These are phyloP conservation scores for Geotrichum citri-aurantii DNA, from an alignment of 1,139 yeast species.

Conservation along the genomic window DNA sequence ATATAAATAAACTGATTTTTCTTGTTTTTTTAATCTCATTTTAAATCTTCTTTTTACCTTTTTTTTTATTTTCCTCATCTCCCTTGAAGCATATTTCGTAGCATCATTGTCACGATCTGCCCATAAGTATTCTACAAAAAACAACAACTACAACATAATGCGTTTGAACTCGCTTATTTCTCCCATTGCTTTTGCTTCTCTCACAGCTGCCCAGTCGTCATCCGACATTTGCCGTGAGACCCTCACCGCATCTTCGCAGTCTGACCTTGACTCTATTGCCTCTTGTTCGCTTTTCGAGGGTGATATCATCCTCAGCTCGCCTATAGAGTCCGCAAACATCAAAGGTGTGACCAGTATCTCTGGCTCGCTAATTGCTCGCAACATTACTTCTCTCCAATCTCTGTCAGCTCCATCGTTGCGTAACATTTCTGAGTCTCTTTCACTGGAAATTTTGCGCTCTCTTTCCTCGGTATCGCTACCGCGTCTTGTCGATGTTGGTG, in stretches of 20 bases:
- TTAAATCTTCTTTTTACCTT: not conserved
- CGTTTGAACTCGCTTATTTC: not conserved
- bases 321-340: conserved; percentile 44
- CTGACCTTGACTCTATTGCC: conserved; percentile 67
- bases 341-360: conserved; percentile 59
- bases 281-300: conserved; percentile 80
- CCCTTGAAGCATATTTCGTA: not conserved
- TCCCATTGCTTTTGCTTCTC: conserved; percentile 7
- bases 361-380: conserved; percentile 65
- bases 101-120: not conserved
- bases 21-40: not conserved
- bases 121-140: not conserved
- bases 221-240: conserved; percentile 23
- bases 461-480: conserved; percentile 70
- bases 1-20: not conserved
- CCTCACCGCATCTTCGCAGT: conserved; percentile 50
- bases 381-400: conserved; percentile 56
- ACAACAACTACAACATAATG: not conserved
- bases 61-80: not conserved
- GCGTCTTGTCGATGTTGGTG: conserved; percentile 71
- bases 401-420: conserved; percentile 75
- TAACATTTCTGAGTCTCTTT: conserved; percentile 66
- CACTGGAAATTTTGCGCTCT: conserved; percentile 58
- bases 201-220: not conserved
- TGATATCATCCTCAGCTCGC: conserved; percentile 56